Conservation (phyloP, 164 flowering plant species). For the Tetracentron sinense region DNA sequence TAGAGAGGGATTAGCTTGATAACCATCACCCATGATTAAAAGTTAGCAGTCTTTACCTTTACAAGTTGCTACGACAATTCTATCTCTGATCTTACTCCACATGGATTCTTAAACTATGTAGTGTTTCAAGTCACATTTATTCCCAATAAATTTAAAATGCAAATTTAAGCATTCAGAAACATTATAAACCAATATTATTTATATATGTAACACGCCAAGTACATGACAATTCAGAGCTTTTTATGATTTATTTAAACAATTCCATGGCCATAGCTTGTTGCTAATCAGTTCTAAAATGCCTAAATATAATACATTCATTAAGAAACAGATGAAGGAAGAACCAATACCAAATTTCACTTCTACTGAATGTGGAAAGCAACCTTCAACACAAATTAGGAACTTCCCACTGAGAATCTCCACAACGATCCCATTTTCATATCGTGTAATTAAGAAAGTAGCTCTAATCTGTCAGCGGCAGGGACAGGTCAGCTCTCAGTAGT, state of each 20-base stretch:
- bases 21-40: too few relatives aligned
- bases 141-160: background rate
- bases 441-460: background rate
- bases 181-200: background rate
- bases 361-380: background rate
- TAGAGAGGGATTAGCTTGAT: too few relatives aligned
- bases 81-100: too few relatives aligned
- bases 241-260: background rate
- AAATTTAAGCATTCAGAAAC: background rate
- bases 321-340: slow-evolving; percentile 4
- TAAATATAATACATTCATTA: slow-evolving; percentile 10
- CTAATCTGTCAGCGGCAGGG: background rate
- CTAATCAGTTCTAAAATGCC: slow-evolving; percentile 4
- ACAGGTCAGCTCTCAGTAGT: background rate
- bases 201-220: slow-evolving; percentile 1
- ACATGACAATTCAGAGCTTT: background rate
- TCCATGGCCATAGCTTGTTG: background rate
- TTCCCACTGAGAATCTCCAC: background rate
- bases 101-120: background rate
- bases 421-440: background rate
- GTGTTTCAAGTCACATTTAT: background rate
- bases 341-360: background rate
- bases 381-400: background rate
- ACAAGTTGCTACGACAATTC: too few relatives aligned
- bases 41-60: too few relatives aligned